A percentile compares a stretch with the other conserved stretches of the same genome.
phyloP scores from a whole-genome alignment of 2,329 filamentous ascomycete genomes.

The Cladophialophora chaetospira region DNA sequence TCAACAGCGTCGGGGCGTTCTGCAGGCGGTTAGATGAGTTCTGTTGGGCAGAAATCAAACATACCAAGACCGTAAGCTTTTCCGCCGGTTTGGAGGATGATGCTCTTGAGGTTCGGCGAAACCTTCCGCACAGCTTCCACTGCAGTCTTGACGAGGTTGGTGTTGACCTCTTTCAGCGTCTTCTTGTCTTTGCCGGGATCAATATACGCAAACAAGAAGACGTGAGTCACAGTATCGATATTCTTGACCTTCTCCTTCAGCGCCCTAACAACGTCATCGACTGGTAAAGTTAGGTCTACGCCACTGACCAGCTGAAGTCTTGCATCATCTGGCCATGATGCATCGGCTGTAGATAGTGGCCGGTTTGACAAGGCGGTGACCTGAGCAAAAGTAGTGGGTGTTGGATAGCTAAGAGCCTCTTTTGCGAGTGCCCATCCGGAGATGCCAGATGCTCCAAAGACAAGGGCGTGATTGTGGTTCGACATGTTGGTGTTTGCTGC shows the following conservation, averaged over 20 bases:
- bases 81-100: slow-evolving; percentile 42
- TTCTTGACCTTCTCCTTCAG: slow-evolving; percentile 41
- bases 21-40: background rate
- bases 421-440: slow-evolving; percentile 49
- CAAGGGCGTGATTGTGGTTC: slow-evolving; percentile 38
- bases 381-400: slow-evolving; percentile 37
- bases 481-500: slow-evolving; percentile 1
- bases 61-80: slow-evolving; percentile 42
- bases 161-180: slow-evolving; percentile 39
- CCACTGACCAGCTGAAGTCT: slow-evolving; percentile 44
- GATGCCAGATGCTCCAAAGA: slow-evolving; percentile 48
- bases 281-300: slow-evolving; percentile 39
- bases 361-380: slow-evolving; percentile 48
- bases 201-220: slow-evolving; percentile 40
- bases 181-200: slow-evolving; percentile 31
- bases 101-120: slow-evolving; percentile 37
- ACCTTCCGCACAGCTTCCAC: slow-evolving; percentile 39
- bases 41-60: background rate
- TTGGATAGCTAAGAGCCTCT: slow-evolving; percentile 43
- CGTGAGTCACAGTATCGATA: slow-evolving; percentile 43
- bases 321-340: slow-evolving; percentile 41
- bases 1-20: slow-evolving; percentile 39
- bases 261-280: slow-evolving; percentile 30
- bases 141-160: slow-evolving; percentile 42
- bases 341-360: slow-evolving; percentile 39